These are phyloP conservation scores for Parasarocladium wereldwijsianum DNA, from an alignment of 2,329 filamentous ascomycete genomes.

Conservation along the genomic window DNA sequence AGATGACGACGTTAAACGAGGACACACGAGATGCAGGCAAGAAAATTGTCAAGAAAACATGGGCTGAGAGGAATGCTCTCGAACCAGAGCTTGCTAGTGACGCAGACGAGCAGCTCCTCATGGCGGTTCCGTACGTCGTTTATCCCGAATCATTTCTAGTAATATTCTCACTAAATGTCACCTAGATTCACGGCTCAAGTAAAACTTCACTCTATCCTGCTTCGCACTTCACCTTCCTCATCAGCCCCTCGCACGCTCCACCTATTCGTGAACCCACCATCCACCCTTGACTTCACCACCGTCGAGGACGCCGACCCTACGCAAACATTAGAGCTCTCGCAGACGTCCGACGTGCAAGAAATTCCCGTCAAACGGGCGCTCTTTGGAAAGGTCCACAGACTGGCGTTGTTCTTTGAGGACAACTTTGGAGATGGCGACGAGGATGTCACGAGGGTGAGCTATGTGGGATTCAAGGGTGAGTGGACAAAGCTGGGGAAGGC, in stretches of 20 bases:
- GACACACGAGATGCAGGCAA: constrained; percentile 50
- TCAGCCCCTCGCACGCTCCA: constrained; percentile 72
- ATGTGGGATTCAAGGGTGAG: constrained; percentile 86
- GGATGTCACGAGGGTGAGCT: constrained; percentile 64
- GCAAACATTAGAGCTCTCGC: constrained; percentile 64
- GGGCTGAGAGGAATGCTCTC: constrained; percentile 60
- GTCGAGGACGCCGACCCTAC: constrained; percentile 56
- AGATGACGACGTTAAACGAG: constrained; percentile 78
- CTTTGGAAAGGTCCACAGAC: constrained; percentile 71
- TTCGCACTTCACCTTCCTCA: constrained; percentile 60
- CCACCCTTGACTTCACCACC: constrained; percentile 70
- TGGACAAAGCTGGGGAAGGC: constrained; percentile 65
- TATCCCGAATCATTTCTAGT: not conserved
- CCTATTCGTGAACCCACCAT: constrained; percentile 75
- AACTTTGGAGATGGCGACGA: constrained; percentile 75
- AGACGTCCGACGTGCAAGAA: constrained; percentile 73
- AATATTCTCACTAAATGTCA: constrained; percentile 1
- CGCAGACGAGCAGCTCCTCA: constrained; percentile 83
- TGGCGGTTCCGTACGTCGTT: constrained; percentile 66
- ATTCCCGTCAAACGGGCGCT: constrained; percentile 74
- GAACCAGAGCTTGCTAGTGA: constrained; percentile 72
- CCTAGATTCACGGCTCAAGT: constrained; percentile 84
- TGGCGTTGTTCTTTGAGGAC: constrained; percentile 81
- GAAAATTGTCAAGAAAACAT: constrained; percentile 76
- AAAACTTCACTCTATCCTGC: constrained; percentile 76